Evolutionary conservation across 1,284 basidiomycete species (phyloP).

Genomic region (Boletellus sp.): DNA sequence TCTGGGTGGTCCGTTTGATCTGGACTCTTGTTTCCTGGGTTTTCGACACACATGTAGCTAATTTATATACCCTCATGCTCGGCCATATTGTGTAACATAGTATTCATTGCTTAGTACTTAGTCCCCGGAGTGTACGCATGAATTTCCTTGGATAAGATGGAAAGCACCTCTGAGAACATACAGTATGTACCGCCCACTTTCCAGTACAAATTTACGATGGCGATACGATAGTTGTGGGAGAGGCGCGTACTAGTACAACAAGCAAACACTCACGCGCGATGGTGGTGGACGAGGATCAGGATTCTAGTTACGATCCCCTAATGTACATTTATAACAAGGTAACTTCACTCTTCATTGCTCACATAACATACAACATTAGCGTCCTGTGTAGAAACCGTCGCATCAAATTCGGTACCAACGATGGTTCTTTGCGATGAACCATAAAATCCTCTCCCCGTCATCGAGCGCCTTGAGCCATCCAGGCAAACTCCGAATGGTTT

Average conservation of each 20-base stretch:
- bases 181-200: no score
- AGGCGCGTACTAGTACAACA: no score
- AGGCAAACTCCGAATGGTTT: slow-evolving; percentile 19
- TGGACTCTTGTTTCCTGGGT: neutral
- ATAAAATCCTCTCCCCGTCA: slow-evolving; percentile 46
- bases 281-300: no score
- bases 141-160: neutral
- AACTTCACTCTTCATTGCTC: no score
- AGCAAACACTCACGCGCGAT: no score
- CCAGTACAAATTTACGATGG: no score
- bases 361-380: no score
- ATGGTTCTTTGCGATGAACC: slow-evolving; percentile 41
- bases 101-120: neutral
- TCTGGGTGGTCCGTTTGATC: neutral
- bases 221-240: no score
- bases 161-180: neutral
- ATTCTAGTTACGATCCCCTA: no score
- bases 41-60: slow-evolving; percentile 22
- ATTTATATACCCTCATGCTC: neutral
- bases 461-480: slow-evolving; percentile 37
- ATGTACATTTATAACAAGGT: no score
- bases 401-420: slow-evolving; percentile 53
- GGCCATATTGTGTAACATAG: slow-evolving; percentile 17
- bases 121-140: neutral
- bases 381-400: neutral